Evolutionary conservation across 192 early-diverging fungal genomes (phyloP).

Genomic region (Phlyctochytrium bullatum): DNA sequence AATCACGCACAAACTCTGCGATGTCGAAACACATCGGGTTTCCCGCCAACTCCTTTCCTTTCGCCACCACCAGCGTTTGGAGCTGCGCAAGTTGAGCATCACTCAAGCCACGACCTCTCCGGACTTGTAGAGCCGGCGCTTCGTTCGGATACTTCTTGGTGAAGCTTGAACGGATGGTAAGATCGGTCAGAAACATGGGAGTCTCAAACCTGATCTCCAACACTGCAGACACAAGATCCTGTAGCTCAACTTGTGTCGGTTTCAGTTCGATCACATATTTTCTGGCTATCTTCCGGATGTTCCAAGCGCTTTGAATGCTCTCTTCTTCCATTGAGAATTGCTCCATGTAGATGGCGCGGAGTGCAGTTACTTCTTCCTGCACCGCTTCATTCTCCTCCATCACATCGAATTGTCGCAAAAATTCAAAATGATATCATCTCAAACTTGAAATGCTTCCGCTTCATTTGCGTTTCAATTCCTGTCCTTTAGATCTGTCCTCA

Average conservation of each 20-base stretch:
- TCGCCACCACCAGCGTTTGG: constrained; percentile 1
- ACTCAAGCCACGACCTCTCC: constrained; percentile 17
- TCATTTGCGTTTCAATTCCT: no score
- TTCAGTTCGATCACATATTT: constrained; percentile 9
- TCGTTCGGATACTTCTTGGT: constrained; percentile 25
- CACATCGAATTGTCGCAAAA: no score
- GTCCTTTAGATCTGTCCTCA: no score
- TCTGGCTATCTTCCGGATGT: constrained; percentile 9
- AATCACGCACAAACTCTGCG: constrained; percentile 31
- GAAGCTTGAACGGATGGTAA: constrained; percentile 10
- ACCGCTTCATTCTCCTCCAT: constrained; percentile 13
- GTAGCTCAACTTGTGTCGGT: constrained; percentile 15
- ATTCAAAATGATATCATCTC: no score
- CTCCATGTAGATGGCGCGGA: constrained; percentile 31
- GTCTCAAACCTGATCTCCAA: constrained; percentile 14
- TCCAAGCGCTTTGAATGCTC: constrained; percentile 15
- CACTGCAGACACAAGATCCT: constrained; percentile 16
- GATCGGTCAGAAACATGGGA: background rate
- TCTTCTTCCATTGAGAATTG: constrained; percentile 13
- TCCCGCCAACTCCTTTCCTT: background rate
- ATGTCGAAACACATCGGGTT: constrained; percentile 27
- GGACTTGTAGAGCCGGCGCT: constrained; percentile 7
- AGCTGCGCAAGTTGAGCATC: constrained; percentile 33
- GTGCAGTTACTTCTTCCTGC: constrained; percentile 24
- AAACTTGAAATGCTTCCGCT: no score